These are phyloP conservation scores for Pueraria montana DNA, from an alignment of 306 rosid species.

Conservation along the genomic window DNA sequence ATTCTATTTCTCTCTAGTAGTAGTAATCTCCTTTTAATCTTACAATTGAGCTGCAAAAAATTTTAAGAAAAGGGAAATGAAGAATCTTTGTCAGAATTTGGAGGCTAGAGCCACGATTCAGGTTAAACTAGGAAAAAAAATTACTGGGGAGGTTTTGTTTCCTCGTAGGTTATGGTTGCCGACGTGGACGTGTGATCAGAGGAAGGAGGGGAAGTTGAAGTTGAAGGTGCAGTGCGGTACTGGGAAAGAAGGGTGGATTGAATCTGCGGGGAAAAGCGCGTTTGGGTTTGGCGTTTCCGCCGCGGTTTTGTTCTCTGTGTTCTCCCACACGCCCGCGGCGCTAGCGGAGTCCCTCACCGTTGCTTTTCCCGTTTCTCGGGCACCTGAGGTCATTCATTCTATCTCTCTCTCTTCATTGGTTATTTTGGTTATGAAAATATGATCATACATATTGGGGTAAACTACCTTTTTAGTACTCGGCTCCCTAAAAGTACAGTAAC, in stretches of 20 bases:
- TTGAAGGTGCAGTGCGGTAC: constrained; percentile 19
- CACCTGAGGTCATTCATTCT: constrained; percentile 70
- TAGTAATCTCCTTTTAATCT: no score
- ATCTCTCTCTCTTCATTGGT: background rate
- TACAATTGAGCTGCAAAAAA: background rate
- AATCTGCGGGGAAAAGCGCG: constrained; percentile 57
- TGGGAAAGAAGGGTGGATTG: constrained; percentile 35
- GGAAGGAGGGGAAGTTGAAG: constrained; percentile 42
- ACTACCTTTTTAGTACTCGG: no score
- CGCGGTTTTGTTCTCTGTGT: constrained; percentile 63
- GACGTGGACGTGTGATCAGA: constrained; percentile 37
- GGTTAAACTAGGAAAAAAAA: constrained; percentile 34
- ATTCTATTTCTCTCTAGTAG: no score
- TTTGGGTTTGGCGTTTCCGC: constrained; percentile 75
- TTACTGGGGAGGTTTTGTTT: constrained; percentile 43
- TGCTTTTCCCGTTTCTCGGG: constrained; percentile 94
- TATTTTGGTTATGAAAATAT: no score
- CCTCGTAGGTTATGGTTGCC: constrained; percentile 47
- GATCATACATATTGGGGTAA: no score
- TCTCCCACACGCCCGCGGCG: constrained; percentile 67
- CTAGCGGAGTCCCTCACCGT: constrained; percentile 91
- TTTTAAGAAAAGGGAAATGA: constrained; percentile 46
- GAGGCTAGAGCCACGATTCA: constrained; percentile 52
- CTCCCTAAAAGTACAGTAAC: no score
- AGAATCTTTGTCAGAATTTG: constrained; percentile 55